Base-by-base conservation (phyloP, 768 basidiomycete genomes). In the Kockovaella imperatae region DNA sequence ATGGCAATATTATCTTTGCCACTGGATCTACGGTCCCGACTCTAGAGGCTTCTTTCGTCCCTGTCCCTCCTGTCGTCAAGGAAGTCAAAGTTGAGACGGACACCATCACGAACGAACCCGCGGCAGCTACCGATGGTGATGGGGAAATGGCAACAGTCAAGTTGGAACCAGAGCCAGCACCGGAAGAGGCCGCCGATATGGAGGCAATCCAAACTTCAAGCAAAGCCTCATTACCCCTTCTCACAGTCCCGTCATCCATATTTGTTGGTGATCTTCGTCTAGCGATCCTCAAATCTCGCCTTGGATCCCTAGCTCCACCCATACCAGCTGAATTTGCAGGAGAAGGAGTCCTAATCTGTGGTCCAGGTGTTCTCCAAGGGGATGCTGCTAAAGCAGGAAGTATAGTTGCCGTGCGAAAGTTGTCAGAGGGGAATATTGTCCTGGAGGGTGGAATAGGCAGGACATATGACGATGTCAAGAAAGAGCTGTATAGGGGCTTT, bases 221-320 rank as follows among this genome's bases (percentile, higher is more conserved):
- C 6, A 23, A 10, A 24, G 11, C 29, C 11, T n/a, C 25, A 15
- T 17, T 23, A 14, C 13, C 17, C 18, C 40, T 50, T 11, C 74
- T 78, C 17, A 76, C 79, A 8, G 75, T 96, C 2, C 87, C 89
- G 1, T 80, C 82, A 50, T 91, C 93, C 0, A 86, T 91, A 5
- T 93, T 96, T 83, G 95, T 99, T 47, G 95, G 95, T 42, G 95
- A 97, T 63, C 79, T 99, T 34, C 90, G 95, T 67, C 76, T 99
- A 24, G 90, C 89, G 0, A 79, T 80, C 1, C 78, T 99, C 39
- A 95, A 96, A 70, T 69, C 82, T n/a, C 80, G 83, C 4, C 76
- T 99, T 18, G 76, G 81, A 4, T 70, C 80, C 1, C 73, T 87
- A 2, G 83, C 83, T 8, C 49, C 49, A 3, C 35, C 52, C 13